Evolutionary conservation across 2,329 filamentous ascomycete genomes (phyloP), one percentile per base, ranked within the genome.

Genomic region (Diaporthe ampelina): DNA sequence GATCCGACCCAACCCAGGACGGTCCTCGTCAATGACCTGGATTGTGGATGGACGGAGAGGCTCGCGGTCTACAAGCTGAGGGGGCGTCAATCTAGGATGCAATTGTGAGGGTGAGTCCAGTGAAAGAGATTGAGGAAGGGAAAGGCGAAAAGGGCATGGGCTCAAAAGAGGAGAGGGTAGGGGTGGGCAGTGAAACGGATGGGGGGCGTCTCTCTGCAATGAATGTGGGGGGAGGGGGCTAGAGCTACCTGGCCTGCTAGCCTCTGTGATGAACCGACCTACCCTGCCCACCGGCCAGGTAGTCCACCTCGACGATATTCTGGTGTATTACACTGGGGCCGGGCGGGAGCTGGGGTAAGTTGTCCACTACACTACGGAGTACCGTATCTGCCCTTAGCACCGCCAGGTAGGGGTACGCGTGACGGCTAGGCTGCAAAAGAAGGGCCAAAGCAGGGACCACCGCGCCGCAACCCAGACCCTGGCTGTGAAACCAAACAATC

Each of bases 131-230:
- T 72, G 69, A 50, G 57, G 45, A 63, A 54, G 48, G 70, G 70
- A 45, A 63, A 72, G 59, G 70, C 58, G 70, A 63, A 70, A 61
- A 72, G 70, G 70, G 70, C 56, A 61, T 43, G 45, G 70, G 48
- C 45, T 72, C n/a, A 40, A 54, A 68, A 68, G 45, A n/a, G 4
- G 48, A 54, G 48, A 68, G 63, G 63, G 63, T 68, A 68, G 63
- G 63, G 63, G 63, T 68, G 63, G 63, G 63, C 63, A 68, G 21
- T 68, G 48, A 68, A 40, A 54, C 63, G 48, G 63, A 54, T 68
- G 63, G 63, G 63, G 63, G 63, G 63, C 63, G 63, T 68, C 48
- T 68, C n/a, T 68, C 48, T 68, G 63, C 45, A 52, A 68, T 54
- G 45, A 58, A 58, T 68, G 48, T 68, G 63, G 63, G 63, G 63